These are phyloP conservation scores for Zygoascus bituminiphila DNA, from an alignment of 805 yeast genomes.

Conservation along the genomic window DNA sequence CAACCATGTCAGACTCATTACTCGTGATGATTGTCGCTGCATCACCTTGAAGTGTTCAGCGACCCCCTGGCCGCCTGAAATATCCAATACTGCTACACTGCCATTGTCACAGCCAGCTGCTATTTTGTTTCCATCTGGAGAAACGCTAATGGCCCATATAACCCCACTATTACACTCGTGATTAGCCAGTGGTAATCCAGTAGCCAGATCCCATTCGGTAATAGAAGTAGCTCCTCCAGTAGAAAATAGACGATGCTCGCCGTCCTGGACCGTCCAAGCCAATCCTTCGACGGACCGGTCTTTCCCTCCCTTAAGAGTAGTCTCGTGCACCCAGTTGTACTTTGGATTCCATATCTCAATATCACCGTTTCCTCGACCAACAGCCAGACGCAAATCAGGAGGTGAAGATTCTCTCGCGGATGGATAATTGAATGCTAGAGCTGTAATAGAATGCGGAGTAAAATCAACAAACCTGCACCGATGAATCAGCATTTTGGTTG, in stretches of 20 bases:
- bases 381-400: constrained; percentile 60
- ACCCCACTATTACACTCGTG: constrained; percentile 89
- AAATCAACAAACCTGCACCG: constrained; percentile 88
- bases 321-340: constrained; percentile 68
- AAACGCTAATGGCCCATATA: constrained; percentile 79
- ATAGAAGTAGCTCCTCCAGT: constrained; percentile 88
- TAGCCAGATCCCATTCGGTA: constrained; percentile 84
- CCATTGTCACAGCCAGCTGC: constrained; percentile 97
- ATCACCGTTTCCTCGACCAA: constrained; percentile 90
- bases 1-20: constrained; percentile 72
- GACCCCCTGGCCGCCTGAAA: constrained; percentile 79
- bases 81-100: constrained; percentile 69
- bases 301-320: constrained; percentile 62
- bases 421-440: constrained; percentile 65
- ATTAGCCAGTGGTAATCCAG: constrained; percentile 64
- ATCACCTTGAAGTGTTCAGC: constrained; percentile 68
- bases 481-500: constrained; percentile 62
- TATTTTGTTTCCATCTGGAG: constrained; percentile 49
- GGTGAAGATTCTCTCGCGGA: constrained; percentile 31
- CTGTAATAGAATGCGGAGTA: constrained; percentile 75
- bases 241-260: constrained; percentile 66
- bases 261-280: constrained; percentile 51
- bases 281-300: constrained; percentile 86
- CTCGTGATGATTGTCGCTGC: constrained; percentile 77
- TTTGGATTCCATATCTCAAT: constrained; percentile 85